A percentile compares a stretch with the other conserved stretches of the same genome.
phyloP scores from a whole-genome alignment of 345 rosid species.

The Rhodomyrtus tomentosa region DNA sequence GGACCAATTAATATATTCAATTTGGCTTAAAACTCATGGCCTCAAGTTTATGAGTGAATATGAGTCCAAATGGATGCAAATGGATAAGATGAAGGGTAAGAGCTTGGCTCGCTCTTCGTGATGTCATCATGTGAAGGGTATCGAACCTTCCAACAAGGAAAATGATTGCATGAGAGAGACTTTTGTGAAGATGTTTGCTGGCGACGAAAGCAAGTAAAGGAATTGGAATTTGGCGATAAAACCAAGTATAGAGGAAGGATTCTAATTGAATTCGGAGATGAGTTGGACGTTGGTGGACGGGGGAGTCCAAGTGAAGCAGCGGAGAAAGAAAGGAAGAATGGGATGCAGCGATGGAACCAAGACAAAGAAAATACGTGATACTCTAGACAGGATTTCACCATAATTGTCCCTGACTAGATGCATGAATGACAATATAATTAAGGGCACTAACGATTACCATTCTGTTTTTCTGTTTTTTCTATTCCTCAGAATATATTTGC shows the following conservation, averaged over 20 bases:
- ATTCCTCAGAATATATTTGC: too few relatives aligned
- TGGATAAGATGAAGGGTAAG: not conserved
- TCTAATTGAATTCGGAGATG: not conserved
- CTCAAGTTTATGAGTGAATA: too few relatives aligned
- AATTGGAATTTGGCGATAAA: not conserved
- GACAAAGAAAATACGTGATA: not conserved
- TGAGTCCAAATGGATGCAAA: not conserved
- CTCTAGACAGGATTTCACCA: not conserved
- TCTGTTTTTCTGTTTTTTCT: too few relatives aligned
- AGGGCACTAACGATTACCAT: too few relatives aligned
- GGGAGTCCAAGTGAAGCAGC: not conserved
- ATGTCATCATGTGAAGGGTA: not conserved
- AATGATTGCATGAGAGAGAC: not conserved
- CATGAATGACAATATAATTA: not conserved
- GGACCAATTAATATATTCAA: too few relatives aligned
- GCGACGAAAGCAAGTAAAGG: not conserved
- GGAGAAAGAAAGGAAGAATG: not conserved
- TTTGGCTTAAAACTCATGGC: too few relatives aligned
- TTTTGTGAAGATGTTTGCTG: not conserved
- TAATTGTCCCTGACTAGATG: not conserved
- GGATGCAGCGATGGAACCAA: not conserved
- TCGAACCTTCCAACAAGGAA: not conserved
- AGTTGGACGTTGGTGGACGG: not conserved
- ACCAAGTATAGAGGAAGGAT: not conserved
- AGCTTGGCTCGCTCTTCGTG: not conserved